These are phyloP conservation scores for Hypoxylon intermedium DNA, from an alignment of 495 filamentous ascomycete species.

Conservation along the genomic window DNA sequence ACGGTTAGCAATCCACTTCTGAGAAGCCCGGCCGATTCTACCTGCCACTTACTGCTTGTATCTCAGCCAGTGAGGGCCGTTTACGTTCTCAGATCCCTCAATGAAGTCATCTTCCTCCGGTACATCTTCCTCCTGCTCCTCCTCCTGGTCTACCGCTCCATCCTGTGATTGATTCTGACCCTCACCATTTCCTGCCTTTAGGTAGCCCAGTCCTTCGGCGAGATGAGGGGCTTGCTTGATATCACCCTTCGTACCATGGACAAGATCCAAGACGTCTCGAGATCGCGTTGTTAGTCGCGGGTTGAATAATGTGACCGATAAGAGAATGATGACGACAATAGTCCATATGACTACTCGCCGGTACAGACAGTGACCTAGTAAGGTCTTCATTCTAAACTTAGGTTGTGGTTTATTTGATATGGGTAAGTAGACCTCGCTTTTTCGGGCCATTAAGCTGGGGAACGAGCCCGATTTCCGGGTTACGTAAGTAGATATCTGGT, in stretches of 20 bases:
- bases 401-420: conserved; percentile 29
- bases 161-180: conserved; percentile 8
- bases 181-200: conserved; percentile 27
- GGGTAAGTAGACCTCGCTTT: conserved; percentile 38
- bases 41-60: conserved; percentile 50
- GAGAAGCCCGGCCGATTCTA: neutral
- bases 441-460: conserved; percentile 36
- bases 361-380: conserved; percentile 51
- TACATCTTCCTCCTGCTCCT: conserved; percentile 27
- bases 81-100: conserved; percentile 10
- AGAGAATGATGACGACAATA: conserved; percentile 38
- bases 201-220: conserved; percentile 7
- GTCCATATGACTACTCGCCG: conserved; percentile 53
- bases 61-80: conserved; percentile 49
- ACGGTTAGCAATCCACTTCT: conserved; percentile 13
- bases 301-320: conserved; percentile 41
- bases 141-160: conserved; percentile 5
- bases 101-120: conserved; percentile 6
- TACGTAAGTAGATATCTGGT: conserved; percentile 34
- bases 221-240: neutral
- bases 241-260: conserved; percentile 30
- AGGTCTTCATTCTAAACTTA: conserved; percentile 41
- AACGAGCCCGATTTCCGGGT: conserved; percentile 38
- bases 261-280: conserved; percentile 41
- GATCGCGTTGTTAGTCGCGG: conserved; percentile 24